Evolutionary conservation across 257 asterid genomes (phyloP), one percentile per base, ranked within the genome.

Genomic region (Eustoma russellianum): DNA sequence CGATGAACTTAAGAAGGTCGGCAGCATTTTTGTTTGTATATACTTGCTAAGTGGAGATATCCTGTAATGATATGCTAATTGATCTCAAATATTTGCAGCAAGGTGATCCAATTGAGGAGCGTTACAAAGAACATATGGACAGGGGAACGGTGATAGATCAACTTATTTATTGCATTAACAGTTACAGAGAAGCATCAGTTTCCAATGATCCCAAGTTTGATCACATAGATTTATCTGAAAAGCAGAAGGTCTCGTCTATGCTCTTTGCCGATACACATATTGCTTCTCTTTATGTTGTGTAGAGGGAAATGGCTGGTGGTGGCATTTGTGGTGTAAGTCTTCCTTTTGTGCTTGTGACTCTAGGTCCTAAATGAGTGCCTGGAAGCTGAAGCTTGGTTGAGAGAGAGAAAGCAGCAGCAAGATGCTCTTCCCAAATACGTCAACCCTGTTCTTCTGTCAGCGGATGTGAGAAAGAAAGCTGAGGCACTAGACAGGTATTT

Each of bases 41-140:
- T 24, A 28, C 0, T 38, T 38, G 3, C 7, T 38, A 2, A 8
- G 11, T 38, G 43, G 43, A n/a, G n/a, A n/a, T 8, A 15, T 3
- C 44, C 0, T 15, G 9, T 16, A 16, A 17, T 16, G 38, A 28
- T n/a, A 13, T 13, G 57, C 6, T 60, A n/a, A 33, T 41, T 10
- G 12, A 50, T 56, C 24, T 14, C 7, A 41, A n/a, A 44, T 34
- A 47, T 54, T 56, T 75, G 69, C 92, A 91, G 98, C 86, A 76
- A 80, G 96, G 98, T 50, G 88, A 82, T 57, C 95, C 98, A 18
- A 75, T 91, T 30, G 95, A 92, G 79, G 78, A 50, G 70, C 95
- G 97, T 11, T 85, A 71, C 82, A 88, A 79, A 77, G 97, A 92
- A 73, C 74, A 65, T 62, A 47, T 40, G 0, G 95, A 83, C 67